phyloP scores from a whole-genome alignment of 768 basidiomycete genomes.

The Hygrophoropsis aurantiaca region DNA sequence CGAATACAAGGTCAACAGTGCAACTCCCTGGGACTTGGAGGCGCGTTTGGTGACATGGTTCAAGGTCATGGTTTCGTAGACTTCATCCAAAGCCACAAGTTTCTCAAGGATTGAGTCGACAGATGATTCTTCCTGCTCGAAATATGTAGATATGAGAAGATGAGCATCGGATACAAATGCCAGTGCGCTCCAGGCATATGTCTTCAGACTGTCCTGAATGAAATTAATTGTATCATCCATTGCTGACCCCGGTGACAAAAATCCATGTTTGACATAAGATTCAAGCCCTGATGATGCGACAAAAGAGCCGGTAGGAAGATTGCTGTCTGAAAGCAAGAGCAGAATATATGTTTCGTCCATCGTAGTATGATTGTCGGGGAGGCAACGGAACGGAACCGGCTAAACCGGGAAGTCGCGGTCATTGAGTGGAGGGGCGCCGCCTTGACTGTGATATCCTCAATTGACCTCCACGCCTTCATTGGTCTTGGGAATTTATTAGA shows the following conservation, averaged over 20 bases:
- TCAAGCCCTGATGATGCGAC: slow-evolving; percentile 94
- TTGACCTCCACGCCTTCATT: not conserved
- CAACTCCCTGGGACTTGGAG: slow-evolving; percentile 89
- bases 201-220: slow-evolving; percentile 67
- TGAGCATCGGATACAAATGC: slow-evolving; percentile 81
- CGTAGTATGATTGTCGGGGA: slow-evolving; percentile 8
- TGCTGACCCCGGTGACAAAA: slow-evolving; percentile 39
- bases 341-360: slow-evolving; percentile 61
- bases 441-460: not conserved
- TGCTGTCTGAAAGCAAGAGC: slow-evolving; percentile 84
- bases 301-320: slow-evolving; percentile 96
- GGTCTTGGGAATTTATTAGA: too few species aligned
- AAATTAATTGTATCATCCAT: slow-evolving; percentile 50
- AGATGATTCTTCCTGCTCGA: slow-evolving; percentile 3
- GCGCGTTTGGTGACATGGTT: slow-evolving; percentile 89
- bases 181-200: slow-evolving; percentile 75
- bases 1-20: slow-evolving; percentile 84
- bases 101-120: slow-evolving; percentile 31
- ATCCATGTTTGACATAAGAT: slow-evolving; percentile 86
- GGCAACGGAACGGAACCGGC: slow-evolving; percentile 20
- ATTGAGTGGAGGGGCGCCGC: not conserved
- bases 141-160: slow-evolving; percentile 26
- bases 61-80: slow-evolving; percentile 84
- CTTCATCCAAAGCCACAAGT: slow-evolving; percentile 62
- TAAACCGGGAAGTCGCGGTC: slow-evolving; percentile 3